Evolutionary conservation across 768 basidiomycete species (phyloP), one percentile per base, ranked within the genome.

Genomic region (Mycena haematopus): DNA sequence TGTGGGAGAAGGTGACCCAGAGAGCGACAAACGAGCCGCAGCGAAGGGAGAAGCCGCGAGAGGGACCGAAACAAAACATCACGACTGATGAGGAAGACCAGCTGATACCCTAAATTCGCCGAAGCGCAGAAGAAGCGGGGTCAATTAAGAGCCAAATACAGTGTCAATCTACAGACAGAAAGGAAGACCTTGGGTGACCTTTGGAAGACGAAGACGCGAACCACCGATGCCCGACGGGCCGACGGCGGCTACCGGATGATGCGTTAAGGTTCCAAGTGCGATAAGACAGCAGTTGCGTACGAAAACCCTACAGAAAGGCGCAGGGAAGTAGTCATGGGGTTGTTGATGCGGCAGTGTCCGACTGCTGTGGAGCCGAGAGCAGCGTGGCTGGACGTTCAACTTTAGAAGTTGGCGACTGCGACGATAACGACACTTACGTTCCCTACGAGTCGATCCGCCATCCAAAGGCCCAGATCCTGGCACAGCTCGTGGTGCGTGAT

Each of bases 201-300:
- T 51, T 35, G 25, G 35, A 25, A 44, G 49, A 22, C 47, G 49
- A 40, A 25, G 49, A 33, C 6, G 19, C 19, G 40, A 42, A 42
- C 6, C n/a, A 31, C 29, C 22, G 50, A 13, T 42, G 29, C 29
- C 47, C 58, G 50, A 51, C 58, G 47, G 50, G 29, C 47, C 58
- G 50, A 51, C 58, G 47, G 50, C 29, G 15, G 50, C 40, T n/a
- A 22, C 46, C 29, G 9, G 45, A 25, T 36, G 46, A 47, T 27
- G 50, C 47, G 50, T 11, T 22, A 45, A n/a, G 42, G n/a, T 57
- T 24, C 22, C 24, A 52, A 52, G 49, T 52, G 58, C 51, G 58
- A 45, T 40, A 40, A 40, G 21, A 27, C 58, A 38, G 50, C 40
- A 52, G 58, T 52, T 42, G 27, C 29, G 25, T 13, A 47, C 46